These are phyloP conservation scores for Naematelia aurantialba DNA, from an alignment of 768 basidiomycete species.

Conservation along the genomic window DNA sequence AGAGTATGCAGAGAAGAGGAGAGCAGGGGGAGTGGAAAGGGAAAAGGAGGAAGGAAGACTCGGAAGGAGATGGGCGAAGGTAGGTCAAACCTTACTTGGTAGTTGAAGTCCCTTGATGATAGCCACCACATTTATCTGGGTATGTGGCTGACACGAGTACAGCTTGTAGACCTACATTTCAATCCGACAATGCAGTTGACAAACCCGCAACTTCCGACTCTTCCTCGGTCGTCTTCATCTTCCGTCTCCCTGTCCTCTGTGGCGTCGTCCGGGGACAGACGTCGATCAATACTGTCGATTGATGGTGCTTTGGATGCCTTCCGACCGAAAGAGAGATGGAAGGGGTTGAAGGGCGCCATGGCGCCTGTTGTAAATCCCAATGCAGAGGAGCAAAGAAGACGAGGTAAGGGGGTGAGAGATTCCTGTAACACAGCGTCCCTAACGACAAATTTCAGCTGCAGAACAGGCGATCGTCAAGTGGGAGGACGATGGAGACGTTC, in stretches of 20 bases:
- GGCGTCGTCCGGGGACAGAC: conserved; percentile 11
- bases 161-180: conserved; percentile 56
- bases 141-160: neutral
- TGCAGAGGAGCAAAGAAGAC: conserved; percentile 61
- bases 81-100: conserved; percentile 52
- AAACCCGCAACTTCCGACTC: conserved; percentile 32
- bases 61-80: conserved; percentile 81
- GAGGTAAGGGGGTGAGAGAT: conserved; percentile 56
- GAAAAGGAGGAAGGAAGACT: conserved; percentile 78
- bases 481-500: conserved; percentile 75
- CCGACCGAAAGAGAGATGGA: conserved; percentile 68
- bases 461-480: conserved; percentile 94
- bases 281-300: conserved; percentile 31
- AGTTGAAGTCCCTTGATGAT: no score
- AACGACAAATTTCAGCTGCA: conserved; percentile 55
- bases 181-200: conserved; percentile 44
- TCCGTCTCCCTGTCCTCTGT: conserved; percentile 54
- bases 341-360: conserved; percentile 56
- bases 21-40: conserved; percentile 52
- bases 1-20: conserved; percentile 61
- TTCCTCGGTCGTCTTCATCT: conserved; percentile 67
- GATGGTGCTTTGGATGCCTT: conserved; percentile 56
- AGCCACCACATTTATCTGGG: no score
- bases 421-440: neutral
- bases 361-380: conserved; percentile 53